Conservation (phyloP, 2,329 filamentous ascomycete species). For the Penicillium sp. region DNA sequence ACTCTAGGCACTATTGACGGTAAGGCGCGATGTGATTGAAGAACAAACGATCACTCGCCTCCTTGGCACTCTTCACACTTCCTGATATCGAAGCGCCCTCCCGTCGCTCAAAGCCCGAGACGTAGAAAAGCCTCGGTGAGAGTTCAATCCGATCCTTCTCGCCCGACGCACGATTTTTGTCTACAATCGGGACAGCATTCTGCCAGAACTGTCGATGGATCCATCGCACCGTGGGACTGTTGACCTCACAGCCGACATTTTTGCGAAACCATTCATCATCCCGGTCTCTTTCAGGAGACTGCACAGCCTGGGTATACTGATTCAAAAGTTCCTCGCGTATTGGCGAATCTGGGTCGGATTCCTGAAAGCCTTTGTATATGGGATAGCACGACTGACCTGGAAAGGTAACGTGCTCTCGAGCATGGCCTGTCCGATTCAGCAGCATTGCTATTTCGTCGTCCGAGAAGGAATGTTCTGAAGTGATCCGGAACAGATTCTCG, state of each 20-base stretch:
- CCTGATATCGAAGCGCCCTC: no score
- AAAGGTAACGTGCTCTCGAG: slow-evolving; percentile 4
- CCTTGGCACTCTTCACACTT: no score
- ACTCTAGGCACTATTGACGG: no score
- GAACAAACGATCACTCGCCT: no score
- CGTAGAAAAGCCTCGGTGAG: no score
- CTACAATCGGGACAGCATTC: slow-evolving; percentile 2
- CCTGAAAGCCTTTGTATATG: not conserved
- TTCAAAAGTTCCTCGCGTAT: no score
- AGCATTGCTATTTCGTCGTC: slow-evolving; percentile 5
- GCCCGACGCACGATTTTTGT: no score
- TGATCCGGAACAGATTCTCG: slow-evolving; percentile 1
- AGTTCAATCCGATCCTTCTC: no score
- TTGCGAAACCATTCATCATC: not conserved
- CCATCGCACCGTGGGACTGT: slow-evolving; percentile 3
- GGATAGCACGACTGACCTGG: slow-evolving; percentile 5
- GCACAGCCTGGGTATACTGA: no score
- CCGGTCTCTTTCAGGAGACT: no score
- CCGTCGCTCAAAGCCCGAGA: no score
- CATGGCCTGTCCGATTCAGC: not conserved
- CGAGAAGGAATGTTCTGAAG: not conserved
- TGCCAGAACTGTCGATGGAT: slow-evolving; percentile 8
- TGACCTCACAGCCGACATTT: not conserved
- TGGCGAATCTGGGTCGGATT: not conserved
- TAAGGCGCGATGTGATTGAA: no score